Base-by-base conservation (phyloP, 2,329 filamentous ascomycete genomes). In the Laburnicola sp. region DNA sequence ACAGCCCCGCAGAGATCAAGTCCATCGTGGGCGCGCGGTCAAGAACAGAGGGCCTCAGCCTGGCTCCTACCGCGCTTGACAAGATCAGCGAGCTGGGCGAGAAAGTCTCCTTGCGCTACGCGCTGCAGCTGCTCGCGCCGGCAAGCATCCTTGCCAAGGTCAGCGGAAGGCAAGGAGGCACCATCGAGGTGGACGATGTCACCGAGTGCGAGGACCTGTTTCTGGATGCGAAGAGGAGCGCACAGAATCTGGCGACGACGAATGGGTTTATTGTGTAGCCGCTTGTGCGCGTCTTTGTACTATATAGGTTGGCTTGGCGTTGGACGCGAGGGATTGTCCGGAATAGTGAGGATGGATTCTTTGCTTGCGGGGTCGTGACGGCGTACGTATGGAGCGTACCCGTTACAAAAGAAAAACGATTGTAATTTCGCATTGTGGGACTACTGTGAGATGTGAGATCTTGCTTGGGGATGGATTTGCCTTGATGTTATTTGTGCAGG, bases 71-170 rank as follows among this genome's bases (percentile, higher is more conserved):
- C 21, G 94, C 94, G 25, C 82, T 97, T 53, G 88, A 94, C 64
- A 94, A 90, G 77, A 85, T 99, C 64, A 84, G 91, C 36, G 84
- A 89, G 67, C 87, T 96, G 63, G 94, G 94, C 60, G 90, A 90
- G 66, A 88, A 87, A 63, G 91, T 97, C 69, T 95, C 89, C 72
- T 75, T 99, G 75, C 81, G 94, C 62, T 99, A 99, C 77, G 93
- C 92, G 62, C 78, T 99, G 70, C 94, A 97, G 76, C 77, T 99
- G 62, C 80, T 99, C 63, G 89, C 91, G 25, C 92, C 92, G 2
- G 87, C 91, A 45, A 93, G 89, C 74, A 96, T 97, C 74, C 82
- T 97, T 65, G 91, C 93, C 53, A 87, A 89, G 70, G 89, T 94
- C 11, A 70, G 72, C 28, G 76, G 76, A 10, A 69, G 66, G 38